These are phyloP conservation scores for Eutypa lata DNA, from an alignment of 2,329 filamentous ascomycete genomes.

Conservation along the genomic window DNA sequence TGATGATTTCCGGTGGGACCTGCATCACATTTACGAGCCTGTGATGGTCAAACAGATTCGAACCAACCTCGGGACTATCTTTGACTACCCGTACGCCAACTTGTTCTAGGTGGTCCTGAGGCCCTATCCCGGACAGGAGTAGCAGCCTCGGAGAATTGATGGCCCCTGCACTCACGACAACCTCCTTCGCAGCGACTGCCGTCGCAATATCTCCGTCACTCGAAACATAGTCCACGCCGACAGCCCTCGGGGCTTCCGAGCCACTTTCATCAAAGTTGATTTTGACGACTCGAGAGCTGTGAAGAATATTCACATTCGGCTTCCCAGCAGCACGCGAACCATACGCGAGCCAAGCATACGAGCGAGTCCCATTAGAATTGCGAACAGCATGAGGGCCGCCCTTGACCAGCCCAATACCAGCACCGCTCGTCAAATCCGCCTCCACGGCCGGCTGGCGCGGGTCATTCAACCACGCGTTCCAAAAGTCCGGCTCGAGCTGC, in stretches of 20 bases:
- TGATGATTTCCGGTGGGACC: conserved; percentile 7
- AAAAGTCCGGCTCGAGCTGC: not conserved
- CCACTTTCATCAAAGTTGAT: conserved; percentile 28
- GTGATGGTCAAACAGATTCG: conserved; percentile 19
- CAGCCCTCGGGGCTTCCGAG: conserved; percentile 23
- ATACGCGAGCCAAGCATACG: conserved; percentile 13
- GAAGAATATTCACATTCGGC: conserved; percentile 10
- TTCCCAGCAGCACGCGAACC: conserved; percentile 7
- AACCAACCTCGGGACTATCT: conserved; percentile 24
- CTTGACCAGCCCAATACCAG: conserved; percentile 14
- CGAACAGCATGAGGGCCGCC: conserved; percentile 7
- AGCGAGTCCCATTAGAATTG: conserved; percentile 11
- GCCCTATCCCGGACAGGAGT: conserved; percentile 29
- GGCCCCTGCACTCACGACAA: conserved; percentile 24
- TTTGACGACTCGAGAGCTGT: conserved; percentile 29
- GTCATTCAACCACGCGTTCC: conserved; percentile 1
- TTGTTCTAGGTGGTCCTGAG: conserved; percentile 19
- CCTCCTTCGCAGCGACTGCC: conserved; percentile 28
- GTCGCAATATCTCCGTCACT: conserved; percentile 25
- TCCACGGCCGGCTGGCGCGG: conserved; percentile 1
- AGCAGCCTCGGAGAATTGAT: conserved; percentile 27
- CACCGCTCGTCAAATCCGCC: conserved; percentile 10
- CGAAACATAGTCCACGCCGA: conserved; percentile 31
- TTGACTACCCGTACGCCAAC: conserved; percentile 19
- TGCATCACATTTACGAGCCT: conserved; percentile 10